Evolutionary conservation across 2,329 filamentous ascomycete genomes (phyloP).

Genomic region (Colletotrichum tropicicola): DNA sequence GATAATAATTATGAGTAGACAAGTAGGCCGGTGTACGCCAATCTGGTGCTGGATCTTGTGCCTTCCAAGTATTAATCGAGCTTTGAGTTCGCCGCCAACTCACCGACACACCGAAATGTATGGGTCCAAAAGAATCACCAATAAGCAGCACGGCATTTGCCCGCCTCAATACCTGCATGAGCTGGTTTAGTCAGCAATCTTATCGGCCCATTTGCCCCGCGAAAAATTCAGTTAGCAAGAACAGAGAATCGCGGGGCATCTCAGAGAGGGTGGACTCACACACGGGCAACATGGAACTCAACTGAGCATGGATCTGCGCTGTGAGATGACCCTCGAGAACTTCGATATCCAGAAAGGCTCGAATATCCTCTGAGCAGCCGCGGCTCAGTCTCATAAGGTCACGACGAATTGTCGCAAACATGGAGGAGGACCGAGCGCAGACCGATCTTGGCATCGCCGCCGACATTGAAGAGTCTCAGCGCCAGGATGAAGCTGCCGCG

Average conservation of each 20-base stretch:
- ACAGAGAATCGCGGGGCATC: constrained; percentile 18
- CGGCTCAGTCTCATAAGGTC: no score
- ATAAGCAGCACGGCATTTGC: neutral
- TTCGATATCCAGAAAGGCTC: no score
- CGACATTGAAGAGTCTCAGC: constrained; percentile 64
- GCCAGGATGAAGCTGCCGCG: constrained; percentile 44
- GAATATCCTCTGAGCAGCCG: no score
- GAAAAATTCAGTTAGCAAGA: constrained; percentile 27
- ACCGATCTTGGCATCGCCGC: constrained; percentile 76
- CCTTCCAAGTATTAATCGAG: no score
- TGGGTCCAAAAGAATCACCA: neutral
- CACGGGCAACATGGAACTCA: neutral
- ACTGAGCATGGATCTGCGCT: neutral
- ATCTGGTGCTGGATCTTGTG: no score
- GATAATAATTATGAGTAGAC: no score
- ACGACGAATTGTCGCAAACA: constrained; percentile 42
- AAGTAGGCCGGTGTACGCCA: no score
- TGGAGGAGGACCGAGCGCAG: constrained; percentile 80
- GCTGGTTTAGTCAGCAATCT: neutral
- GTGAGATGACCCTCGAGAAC: neutral
- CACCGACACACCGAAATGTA: neutral
- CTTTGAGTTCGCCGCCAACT: no score
- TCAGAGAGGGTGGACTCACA: neutral
- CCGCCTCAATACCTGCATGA: constrained; percentile 14
- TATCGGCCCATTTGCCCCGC: constrained; percentile 22